Percentiles rank a stretch among this genome's conserved stretches.
Conservation (phyloP, 2,329 filamentous ascomycete genomes). For the Fusarium decemcellulare region DNA sequence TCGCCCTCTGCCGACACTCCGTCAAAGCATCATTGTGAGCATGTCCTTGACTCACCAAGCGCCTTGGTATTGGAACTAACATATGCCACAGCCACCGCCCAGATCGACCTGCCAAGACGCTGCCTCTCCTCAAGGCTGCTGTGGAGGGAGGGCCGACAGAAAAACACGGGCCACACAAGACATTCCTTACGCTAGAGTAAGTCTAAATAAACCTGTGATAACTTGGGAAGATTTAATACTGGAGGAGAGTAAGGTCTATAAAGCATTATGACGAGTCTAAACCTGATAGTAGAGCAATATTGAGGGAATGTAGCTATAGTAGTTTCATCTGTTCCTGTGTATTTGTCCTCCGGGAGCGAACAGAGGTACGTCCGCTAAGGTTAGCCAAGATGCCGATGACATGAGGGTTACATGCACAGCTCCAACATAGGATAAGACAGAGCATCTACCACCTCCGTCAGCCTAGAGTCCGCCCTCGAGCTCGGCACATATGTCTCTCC, state of each 20-base stretch:
- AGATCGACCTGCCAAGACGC: slow-evolving; percentile 25
- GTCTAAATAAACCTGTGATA: no score
- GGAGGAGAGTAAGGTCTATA: no score
- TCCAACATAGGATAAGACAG: not conserved
- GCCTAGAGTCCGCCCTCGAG: slow-evolving; percentile 18
- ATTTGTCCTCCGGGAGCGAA: no score
- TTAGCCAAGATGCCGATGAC: not conserved
- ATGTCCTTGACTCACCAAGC: slow-evolving; percentile 27
- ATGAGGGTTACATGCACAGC: not conserved
- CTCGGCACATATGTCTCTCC: not conserved
- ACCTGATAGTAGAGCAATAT: no score
- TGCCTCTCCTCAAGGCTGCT: not conserved
- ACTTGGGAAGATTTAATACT: no score
- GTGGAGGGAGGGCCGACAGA: not conserved
- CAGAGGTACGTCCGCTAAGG: no score
- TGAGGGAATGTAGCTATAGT: no score
- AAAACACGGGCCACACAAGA: no score
- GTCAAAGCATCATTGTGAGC: not conserved
- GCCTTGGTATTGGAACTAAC: slow-evolving; percentile 22
- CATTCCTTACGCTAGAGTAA: no score
- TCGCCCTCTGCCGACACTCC: slow-evolving; percentile 6
- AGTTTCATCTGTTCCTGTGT: no score
- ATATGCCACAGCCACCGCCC: slow-evolving; percentile 32
- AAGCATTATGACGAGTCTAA: no score
- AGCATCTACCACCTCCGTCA: slow-evolving; percentile 23